phyloP scores from a whole-genome alignment of 352 stramenopile genomes.

The Phytopythium cucurbitacearum region DNA sequence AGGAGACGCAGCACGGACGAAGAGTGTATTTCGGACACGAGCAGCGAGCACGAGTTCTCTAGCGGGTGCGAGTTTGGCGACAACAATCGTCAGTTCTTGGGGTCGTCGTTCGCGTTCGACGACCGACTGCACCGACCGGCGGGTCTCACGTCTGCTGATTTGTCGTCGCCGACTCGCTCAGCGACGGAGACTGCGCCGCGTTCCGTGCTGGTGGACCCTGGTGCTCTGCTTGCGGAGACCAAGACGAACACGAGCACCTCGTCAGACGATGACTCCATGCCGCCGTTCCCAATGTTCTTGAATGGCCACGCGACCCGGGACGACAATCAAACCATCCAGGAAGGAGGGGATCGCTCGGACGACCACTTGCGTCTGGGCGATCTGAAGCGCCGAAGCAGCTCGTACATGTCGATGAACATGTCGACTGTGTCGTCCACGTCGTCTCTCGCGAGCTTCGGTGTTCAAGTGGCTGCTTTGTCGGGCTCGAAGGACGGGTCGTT shows the following conservation, averaged over 20 bases:
- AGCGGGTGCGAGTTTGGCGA: conserved; percentile 15
- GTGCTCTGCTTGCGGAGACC: conserved; percentile 4
- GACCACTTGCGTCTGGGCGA: background rate
- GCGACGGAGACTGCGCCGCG: background rate
- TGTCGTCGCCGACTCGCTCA: conserved; percentile 7
- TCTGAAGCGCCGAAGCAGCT: conserved; percentile 30
- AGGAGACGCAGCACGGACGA: conserved; percentile 34
- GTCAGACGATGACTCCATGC: conserved; percentile 6
- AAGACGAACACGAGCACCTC: conserved; percentile 7
- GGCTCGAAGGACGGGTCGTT: conserved; percentile 28
- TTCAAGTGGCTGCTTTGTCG: conserved; percentile 30
- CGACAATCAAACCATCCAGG: conserved; percentile 27
- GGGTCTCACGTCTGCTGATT: conserved; percentile 23
- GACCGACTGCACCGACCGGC: conserved; percentile 7
- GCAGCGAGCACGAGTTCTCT: conserved; percentile 31
- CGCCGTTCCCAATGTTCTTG: background rate
- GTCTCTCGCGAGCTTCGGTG: conserved; percentile 34
- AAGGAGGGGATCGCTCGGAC: background rate
- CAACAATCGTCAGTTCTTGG: conserved; percentile 23
- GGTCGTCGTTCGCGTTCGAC: conserved; percentile 6
- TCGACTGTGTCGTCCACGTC: conserved; percentile 42
- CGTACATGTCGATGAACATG: conserved; percentile 31
- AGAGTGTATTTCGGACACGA: conserved; percentile 58
- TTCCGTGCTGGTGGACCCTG: conserved; percentile 6
- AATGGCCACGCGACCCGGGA: background rate